Evolutionary conservation across 2,329 filamentous ascomycete species (phyloP).

Genomic region (Xylaria sp.): DNA sequence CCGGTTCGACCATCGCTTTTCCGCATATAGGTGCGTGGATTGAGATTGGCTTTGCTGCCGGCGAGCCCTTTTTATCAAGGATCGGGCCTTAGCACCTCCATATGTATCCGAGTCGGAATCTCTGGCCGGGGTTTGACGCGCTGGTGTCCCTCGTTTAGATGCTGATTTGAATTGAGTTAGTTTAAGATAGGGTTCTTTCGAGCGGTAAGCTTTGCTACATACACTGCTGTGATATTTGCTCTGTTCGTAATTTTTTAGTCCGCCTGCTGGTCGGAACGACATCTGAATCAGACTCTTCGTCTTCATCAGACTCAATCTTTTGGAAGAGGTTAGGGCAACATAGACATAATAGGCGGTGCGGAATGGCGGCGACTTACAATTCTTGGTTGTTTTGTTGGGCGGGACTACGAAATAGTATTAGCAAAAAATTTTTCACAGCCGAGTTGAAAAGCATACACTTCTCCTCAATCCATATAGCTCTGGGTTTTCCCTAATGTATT

Average conservation of each 20-base stretch:
- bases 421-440: slow-evolving; percentile 41
- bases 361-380: slow-evolving; percentile 58
- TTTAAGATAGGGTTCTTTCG: slow-evolving; percentile 20
- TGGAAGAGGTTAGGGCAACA: slow-evolving; percentile 28
- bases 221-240: slow-evolving; percentile 71
- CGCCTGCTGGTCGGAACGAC: slow-evolving; percentile 68
- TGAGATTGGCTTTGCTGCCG: slow-evolving; percentile 74
- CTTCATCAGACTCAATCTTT: slow-evolving; percentile 61
- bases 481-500: slow-evolving; percentile 89
- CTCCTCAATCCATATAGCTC: slow-evolving; percentile 93
- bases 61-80: slow-evolving; percentile 79
- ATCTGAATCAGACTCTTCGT: slow-evolving; percentile 80
- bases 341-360: background rate
- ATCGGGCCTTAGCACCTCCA: slow-evolving; percentile 78
- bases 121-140: slow-evolving; percentile 64
- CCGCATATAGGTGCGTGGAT: slow-evolving; percentile 73
- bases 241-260: slow-evolving; percentile 75
- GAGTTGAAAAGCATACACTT: slow-evolving; percentile 73
- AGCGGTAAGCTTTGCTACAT: slow-evolving; percentile 49
- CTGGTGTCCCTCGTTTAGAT: slow-evolving; percentile 70
- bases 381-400: slow-evolving; percentile 68
- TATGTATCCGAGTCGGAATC: slow-evolving; percentile 82
- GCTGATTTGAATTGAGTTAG: slow-evolving; percentile 54
- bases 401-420: slow-evolving; percentile 59
- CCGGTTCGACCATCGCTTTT: slow-evolving; percentile 92